These are phyloP conservation scores for Chaetomium olivaceum DNA, from an alignment of 2,329 filamentous ascomycete genomes.

Conservation along the genomic window DNA sequence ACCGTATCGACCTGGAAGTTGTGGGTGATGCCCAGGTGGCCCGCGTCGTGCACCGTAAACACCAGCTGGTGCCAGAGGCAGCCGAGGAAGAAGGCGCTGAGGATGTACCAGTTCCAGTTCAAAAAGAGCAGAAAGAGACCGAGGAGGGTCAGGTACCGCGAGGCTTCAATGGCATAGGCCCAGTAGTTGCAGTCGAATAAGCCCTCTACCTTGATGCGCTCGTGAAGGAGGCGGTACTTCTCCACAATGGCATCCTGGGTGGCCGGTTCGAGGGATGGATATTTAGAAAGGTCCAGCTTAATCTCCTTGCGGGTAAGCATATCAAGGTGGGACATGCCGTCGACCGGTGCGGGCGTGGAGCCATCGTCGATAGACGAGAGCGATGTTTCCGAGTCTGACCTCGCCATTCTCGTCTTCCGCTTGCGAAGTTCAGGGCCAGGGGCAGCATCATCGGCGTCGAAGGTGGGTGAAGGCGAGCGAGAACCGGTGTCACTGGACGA, in stretches of 20 bases:
- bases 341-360: conserved; percentile 45
- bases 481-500: conserved; percentile 49
- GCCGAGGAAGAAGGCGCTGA: conserved; percentile 74
- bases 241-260: conserved; percentile 75
- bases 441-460: conserved; percentile 42
- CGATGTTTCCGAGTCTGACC: conserved; percentile 60
- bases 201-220: conserved; percentile 70
- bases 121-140: conserved; percentile 62
- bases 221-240: conserved; percentile 79
- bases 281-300: conserved; percentile 73
- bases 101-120: conserved; percentile 63
- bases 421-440: conserved; percentile 36
- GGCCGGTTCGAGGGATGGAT: conserved; percentile 71
- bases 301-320: conserved; percentile 73
- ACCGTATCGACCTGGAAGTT: conserved; percentile 78
- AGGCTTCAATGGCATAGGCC: conserved; percentile 73
- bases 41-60: conserved; percentile 92
- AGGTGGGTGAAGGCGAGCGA: conserved; percentile 48
- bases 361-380: conserved; percentile 54
- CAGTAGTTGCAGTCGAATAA: conserved; percentile 83
- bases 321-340: conserved; percentile 68
- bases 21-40: conserved; percentile 97
- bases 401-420: conserved; percentile 35
- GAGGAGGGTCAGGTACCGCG: conserved; percentile 71
- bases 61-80: conserved; percentile 92